Base-by-base conservation (phyloP, 805 yeast species). In the Blastobotrys mokoenaii region DNA sequence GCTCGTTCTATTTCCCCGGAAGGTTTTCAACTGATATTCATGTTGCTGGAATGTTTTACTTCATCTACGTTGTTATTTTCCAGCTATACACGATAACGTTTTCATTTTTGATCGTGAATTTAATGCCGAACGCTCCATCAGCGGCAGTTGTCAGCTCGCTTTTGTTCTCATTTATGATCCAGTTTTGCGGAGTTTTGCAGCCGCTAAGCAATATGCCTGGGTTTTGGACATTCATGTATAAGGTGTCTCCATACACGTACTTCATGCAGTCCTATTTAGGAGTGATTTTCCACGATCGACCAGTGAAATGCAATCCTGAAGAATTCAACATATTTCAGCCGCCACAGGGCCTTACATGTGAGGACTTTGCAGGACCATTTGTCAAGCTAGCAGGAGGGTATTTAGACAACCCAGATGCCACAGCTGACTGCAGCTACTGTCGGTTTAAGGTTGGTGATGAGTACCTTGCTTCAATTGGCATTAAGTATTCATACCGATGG, bases 161-260 rank as follows among this genome's bases (percentile, higher is more conserved):
- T 52, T 62, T 76, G 50, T 73, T 77, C 59, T 67, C 80, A 32
- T 73, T 82, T 58, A 62, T 74, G 54, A 70, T 82, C 46, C 67
- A 79, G 17, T 83, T 84, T 66, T 72, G 84, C 61, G 86, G 88
- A 66, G 81, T 82, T 46, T 67, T 80, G 46, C 85, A 79, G 56
- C 76, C 79, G 14, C 64, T 64, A 7, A 35, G 48, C 2, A 63
- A 70, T 41, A 73, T 84, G 80, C 90, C 94, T 7, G 79, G 84
- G 1, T 85, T 85, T 68, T 84, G 94, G 94, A 77, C 74, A 39
- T 85, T 82, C 61, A 82, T 85, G 88, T 80, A 83, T 74, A 74
- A 82, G 53, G 71, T 70, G n/a, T 80, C 84, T 22, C 94, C 72
- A 3, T 73, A 73, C 63, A 82, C 90, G 1, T 85, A 85, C 58